Percentiles rank a stretch among this genome's conserved stretches.
These are phyloP conservation scores for Suillus bovinus DNA, from an alignment of 768 basidiomycete species.

Conservation along the genomic window DNA sequence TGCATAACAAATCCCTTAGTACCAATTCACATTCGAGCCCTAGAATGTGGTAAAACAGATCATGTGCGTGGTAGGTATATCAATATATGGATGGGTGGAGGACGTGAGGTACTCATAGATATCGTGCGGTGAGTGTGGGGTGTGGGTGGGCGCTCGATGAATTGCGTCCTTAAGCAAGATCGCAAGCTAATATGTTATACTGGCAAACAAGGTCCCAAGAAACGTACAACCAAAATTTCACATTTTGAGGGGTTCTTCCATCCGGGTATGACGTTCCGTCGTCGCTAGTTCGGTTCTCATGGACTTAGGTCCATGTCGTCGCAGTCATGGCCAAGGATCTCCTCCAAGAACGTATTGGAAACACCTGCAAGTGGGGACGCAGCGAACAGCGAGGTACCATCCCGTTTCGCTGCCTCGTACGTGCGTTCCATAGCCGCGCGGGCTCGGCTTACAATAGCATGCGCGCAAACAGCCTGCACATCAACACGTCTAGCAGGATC, in stretches of 20 bases:
- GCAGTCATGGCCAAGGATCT: constrained; percentile 48
- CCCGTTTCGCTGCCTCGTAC: constrained; percentile 38
- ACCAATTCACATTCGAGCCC: constrained; percentile 18
- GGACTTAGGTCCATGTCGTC: constrained; percentile 42
- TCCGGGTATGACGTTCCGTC: constrained; percentile 2
- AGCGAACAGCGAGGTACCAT: constrained; percentile 43
- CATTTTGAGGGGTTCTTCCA: background rate
- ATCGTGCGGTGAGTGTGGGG: constrained; percentile 9
- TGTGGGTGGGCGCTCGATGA: constrained; percentile 10
- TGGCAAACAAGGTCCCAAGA: constrained; percentile 37
- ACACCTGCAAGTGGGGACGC: constrained; percentile 68
- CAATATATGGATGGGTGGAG: constrained; percentile 6
- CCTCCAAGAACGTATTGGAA: constrained; percentile 60
- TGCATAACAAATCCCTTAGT: constrained; percentile 18
- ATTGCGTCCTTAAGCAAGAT: constrained; percentile 24
- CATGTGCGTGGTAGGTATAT: constrained; percentile 26
- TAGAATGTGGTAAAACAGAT: constrained; percentile 1
- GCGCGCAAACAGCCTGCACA: constrained; percentile 54
- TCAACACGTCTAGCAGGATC: constrained; percentile 61
- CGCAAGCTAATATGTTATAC: constrained; percentile 38
- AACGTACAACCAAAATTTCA: constrained; percentile 27
- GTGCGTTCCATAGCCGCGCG: constrained; percentile 61
- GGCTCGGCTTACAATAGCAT: constrained; percentile 65
- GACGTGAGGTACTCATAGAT: constrained; percentile 19
- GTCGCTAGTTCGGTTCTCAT: constrained; percentile 23